phyloP scores from a whole-genome alignment of 176 grass and related monocot genomes.

The Metroxylon sagu region DNA sequence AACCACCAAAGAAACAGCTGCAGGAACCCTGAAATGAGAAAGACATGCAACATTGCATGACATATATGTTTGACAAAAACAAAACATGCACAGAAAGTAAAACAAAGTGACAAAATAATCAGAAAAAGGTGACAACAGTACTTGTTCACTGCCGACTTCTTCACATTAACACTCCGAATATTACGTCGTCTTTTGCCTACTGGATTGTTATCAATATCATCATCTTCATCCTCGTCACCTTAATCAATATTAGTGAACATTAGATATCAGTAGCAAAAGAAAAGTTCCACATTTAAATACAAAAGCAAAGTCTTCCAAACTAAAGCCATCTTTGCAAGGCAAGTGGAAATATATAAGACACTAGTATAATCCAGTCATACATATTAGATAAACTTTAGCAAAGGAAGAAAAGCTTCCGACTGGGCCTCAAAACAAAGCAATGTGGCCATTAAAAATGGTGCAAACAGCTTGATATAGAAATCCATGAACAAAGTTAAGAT shows the following conservation, averaged over 20 bases:
- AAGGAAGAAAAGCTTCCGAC: too few species aligned
- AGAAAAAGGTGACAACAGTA: conserved; percentile 24
- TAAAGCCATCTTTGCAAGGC: too few species aligned
- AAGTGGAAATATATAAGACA: not conserved
- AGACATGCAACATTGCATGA: not conserved
- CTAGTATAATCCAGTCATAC: not conserved
- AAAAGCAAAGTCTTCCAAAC: too few species aligned
- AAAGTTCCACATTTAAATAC: too few species aligned
- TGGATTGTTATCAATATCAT: conserved; percentile 58
- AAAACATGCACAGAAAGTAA: conserved; percentile 1
- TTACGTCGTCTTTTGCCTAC: conserved; percentile 78
- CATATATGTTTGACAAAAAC: too few species aligned
- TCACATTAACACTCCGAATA: conserved; percentile 41
- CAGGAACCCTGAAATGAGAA: conserved; percentile 54
- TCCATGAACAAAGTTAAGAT: conserved; percentile 3
- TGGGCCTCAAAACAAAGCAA: too few species aligned
- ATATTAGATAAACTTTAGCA: too few species aligned
- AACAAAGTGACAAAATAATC: conserved; percentile 13
- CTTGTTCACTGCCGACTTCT: conserved; percentile 74
- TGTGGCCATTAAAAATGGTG: not conserved
- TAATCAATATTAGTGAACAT: not conserved
- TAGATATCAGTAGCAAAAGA: too few species aligned
- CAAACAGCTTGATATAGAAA: not conserved
- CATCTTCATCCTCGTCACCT: conserved; percentile 80
- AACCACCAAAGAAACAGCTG: conserved; percentile 51